Percentiles rank a stretch among this genome's conserved stretches.
phyloP scores from a whole-genome alignment of 2,329 filamentous ascomycete genomes.

The Ophiostoma australiae region DNA sequence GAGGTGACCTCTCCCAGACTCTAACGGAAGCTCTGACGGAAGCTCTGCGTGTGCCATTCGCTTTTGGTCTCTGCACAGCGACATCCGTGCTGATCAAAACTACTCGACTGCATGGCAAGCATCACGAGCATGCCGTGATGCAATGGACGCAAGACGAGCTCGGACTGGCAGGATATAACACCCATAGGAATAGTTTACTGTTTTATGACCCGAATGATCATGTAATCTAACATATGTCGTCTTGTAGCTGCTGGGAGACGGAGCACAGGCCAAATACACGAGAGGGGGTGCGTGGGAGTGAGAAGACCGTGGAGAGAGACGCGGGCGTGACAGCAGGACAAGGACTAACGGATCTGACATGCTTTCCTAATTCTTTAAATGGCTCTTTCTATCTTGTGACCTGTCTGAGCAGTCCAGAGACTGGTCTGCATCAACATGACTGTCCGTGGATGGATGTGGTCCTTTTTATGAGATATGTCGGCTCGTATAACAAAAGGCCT shows the following conservation, averaged over 20 bases:
- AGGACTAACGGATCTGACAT: neutral
- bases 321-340: neutral
- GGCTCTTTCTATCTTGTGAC: neutral
- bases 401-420: neutral
- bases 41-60: neutral
- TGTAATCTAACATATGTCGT: too few species aligned
- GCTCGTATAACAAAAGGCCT: neutral
- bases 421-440: neutral
- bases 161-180: too few species aligned
- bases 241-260: neutral
- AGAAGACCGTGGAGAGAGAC: neutral
- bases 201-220: too few species aligned
- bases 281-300: neutral
- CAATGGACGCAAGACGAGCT: neutral
- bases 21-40: neutral
- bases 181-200: too few species aligned
- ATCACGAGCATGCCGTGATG: neutral
- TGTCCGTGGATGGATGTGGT: neutral
- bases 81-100: neutral
- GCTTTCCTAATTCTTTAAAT: neutral
- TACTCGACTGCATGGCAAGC: neutral
- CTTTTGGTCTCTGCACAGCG: neutral
- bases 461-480: neutral
- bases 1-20: neutral
- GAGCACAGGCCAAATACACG: neutral